Percentiles rank a stretch among this genome's conserved stretches.
Conservation (phyloP, 176 grass and related monocot genomes). For the Cocos nucifera region DNA sequence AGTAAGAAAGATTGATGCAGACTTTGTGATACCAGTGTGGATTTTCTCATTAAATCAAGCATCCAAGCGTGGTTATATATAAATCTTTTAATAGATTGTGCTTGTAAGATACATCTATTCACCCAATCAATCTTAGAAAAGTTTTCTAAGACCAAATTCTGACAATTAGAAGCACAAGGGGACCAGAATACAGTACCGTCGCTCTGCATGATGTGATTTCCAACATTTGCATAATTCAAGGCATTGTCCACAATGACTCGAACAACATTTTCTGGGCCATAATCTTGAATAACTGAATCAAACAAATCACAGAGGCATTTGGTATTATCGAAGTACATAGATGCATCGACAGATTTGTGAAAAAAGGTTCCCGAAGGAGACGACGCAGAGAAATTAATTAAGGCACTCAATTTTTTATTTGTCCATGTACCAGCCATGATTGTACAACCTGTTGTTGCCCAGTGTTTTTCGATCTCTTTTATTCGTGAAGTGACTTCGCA, state of each 20-base stretch:
- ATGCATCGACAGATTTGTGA: conserved; percentile 80
- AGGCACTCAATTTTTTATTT: conserved; percentile 66
- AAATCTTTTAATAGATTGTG: conserved; percentile 71
- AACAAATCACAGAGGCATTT: conserved; percentile 75
- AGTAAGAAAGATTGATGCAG: conserved; percentile 72
- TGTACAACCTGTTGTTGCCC: conserved; percentile 80
- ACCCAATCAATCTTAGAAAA: conserved; percentile 96
- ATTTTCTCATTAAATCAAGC: conserved; percentile 63
- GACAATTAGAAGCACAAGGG: conserved; percentile 71
- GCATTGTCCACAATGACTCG: conserved; percentile 67
- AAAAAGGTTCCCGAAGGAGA: conserved; percentile 80
- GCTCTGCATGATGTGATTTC: conserved; percentile 76
- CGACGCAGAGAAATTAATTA: conserved; percentile 74
- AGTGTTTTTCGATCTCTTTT: conserved; percentile 79
- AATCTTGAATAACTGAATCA: conserved; percentile 84
- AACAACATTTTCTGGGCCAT: conserved; percentile 85
- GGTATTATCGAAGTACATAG: conserved; percentile 54
- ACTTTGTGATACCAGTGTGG: conserved; percentile 63
- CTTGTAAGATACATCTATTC: conserved; percentile 71
- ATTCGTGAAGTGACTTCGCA: conserved; percentile 50
- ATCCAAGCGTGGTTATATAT: conserved; percentile 75
- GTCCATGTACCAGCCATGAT: conserved; percentile 88
- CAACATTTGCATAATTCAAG: conserved; percentile 59
- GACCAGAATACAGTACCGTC: conserved; percentile 79
- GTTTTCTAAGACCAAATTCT: conserved; percentile 66